Conservation (phyloP, 2,329 filamentous ascomycete genomes). For the Huntiella abstrusa region DNA sequence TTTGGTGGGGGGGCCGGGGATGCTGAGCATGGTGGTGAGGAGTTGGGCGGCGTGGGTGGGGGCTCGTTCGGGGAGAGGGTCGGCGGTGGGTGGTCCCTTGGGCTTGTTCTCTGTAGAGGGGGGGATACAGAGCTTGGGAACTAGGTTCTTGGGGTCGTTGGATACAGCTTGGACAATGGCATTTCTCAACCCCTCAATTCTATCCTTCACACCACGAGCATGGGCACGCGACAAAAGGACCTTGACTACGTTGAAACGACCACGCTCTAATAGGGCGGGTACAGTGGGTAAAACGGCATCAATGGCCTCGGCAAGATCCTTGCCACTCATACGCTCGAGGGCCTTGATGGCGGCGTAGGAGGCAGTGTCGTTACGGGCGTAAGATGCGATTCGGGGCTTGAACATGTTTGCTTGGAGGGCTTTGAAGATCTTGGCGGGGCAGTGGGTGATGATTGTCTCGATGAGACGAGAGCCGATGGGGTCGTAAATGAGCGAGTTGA, state of each 20-base stretch:
- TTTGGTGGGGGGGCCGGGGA: conserved; percentile 47
- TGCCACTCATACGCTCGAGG: conserved; percentile 66
- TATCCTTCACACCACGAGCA: conserved; percentile 40
- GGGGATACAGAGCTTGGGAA: conserved; percentile 30
- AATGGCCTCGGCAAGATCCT: conserved; percentile 60
- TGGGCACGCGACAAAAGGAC: conserved; percentile 68
- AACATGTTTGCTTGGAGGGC: conserved; percentile 64
- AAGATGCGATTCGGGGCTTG: conserved; percentile 56
- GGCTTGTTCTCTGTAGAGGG: conserved; percentile 15
- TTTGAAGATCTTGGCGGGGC: conserved; percentile 82
- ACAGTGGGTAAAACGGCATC: conserved; percentile 56
- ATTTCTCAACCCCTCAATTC: conserved; percentile 29
- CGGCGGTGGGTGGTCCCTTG: conserved; percentile 5
- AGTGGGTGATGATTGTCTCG: conserved; percentile 64
- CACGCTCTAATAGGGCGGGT: conserved; percentile 51
- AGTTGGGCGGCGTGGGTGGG: conserved; percentile 59
- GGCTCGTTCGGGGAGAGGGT: conserved; percentile 4
- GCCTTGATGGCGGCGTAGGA: conserved; percentile 72
- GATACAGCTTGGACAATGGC: conserved; percentile 30
- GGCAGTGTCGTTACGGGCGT: conserved; percentile 78
- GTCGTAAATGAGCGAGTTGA: conserved; percentile 78
- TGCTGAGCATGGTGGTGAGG: conserved; percentile 57
- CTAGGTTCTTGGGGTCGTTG: conserved; percentile 26
- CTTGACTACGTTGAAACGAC: conserved; percentile 61
- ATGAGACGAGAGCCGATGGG: conserved; percentile 75